A percentile compares a stretch with the other conserved stretches of the same genome.
phyloP scores from a whole-genome alignment of 1,139 yeast genomes.

The Suhomyces yuchorum region DNA sequence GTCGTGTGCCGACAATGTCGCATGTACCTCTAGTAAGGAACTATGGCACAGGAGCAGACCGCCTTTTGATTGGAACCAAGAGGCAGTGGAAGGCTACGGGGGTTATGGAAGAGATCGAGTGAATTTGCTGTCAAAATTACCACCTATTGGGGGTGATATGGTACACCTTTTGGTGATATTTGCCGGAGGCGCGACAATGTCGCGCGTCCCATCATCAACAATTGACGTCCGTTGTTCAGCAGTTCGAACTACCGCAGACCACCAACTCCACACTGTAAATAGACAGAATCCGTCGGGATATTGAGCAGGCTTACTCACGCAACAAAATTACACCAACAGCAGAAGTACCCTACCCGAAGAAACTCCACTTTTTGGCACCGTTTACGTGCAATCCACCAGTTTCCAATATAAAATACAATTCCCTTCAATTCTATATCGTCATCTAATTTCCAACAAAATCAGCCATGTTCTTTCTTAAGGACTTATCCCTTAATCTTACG shows the following conservation, averaged over 20 bases:
- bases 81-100: no score
- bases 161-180: not conserved
- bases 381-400: not conserved
- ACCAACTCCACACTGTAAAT: slow-evolving; percentile 1
- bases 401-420: not conserved
- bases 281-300: slow-evolving; percentile 1
- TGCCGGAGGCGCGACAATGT: slow-evolving; percentile 2
- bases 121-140: no score
- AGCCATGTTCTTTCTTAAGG: slow-evolving; percentile 62
- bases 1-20: slow-evolving; percentile 7
- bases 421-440: slow-evolving; percentile 1
- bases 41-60: no score
- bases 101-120: no score
- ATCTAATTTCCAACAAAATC: not conserved
- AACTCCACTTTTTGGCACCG: not conserved
- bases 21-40: not conserved
- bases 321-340: not conserved
- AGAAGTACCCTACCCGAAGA: not conserved
- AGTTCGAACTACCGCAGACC: not conserved
- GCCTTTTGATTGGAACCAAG: no score
- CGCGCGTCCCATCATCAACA: slow-evolving; percentile 7
- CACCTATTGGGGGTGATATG: not conserved
- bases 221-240: not conserved
- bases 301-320: not conserved
- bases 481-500: slow-evolving; percentile 85